These are phyloP conservation scores for Pyricularia pennisetigena DNA, from an alignment of 2,329 filamentous ascomycete genomes.

Conservation along the genomic window DNA sequence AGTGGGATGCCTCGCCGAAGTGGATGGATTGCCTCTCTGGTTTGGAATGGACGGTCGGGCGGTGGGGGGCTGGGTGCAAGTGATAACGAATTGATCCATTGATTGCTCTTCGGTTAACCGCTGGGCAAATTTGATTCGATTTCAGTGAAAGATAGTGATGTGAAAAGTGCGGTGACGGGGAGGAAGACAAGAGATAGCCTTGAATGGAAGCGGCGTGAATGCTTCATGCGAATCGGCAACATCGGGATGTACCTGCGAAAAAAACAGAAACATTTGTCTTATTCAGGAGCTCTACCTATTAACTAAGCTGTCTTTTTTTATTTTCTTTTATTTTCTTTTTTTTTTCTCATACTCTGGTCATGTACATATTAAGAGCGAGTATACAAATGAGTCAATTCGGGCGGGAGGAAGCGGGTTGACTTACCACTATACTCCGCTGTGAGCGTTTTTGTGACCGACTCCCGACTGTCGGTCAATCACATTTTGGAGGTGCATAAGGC, in stretches of 20 bases:
- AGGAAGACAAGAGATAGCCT: neutral
- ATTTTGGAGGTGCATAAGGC: neutral
- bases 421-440: neutral
- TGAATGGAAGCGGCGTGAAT: neutral
- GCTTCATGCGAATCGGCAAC: neutral
- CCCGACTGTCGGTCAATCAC: neutral
- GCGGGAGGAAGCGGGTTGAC: neutral
- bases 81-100: neutral
- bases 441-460: neutral
- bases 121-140: neutral
- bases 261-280: neutral
- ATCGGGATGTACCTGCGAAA: neutral
- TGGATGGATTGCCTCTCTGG: neutral
- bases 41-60: neutral
- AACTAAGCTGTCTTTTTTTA: neutral
- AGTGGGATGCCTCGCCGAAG: neutral
- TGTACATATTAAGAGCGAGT: neutral
- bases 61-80: neutral
- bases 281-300: neutral
- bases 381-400: neutral
- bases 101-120: neutral
- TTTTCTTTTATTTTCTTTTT: too few relatives aligned
- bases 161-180: neutral
- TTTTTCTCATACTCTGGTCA: neutral
- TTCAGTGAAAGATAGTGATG: neutral